Conservation (phyloP, 495 filamentous ascomycete genomes). For the Lasiosphaeria miniovina region DNA sequence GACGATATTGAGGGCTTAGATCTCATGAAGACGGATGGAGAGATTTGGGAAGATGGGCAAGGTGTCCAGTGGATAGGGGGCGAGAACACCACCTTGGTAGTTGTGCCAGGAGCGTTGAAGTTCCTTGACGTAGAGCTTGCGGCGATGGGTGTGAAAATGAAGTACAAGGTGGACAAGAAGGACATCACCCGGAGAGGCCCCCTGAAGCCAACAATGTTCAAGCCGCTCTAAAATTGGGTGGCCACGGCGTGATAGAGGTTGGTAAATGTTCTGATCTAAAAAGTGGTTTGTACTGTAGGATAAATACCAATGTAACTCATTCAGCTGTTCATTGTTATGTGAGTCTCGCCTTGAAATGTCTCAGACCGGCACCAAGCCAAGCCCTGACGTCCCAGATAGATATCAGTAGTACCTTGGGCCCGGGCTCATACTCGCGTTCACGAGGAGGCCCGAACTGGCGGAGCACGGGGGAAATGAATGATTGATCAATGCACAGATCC, state of each 20-base stretch:
- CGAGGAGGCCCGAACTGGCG: not conserved
- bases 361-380: not conserved
- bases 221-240: conserved; percentile 15
- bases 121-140: conserved; percentile 94
- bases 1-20: conserved; percentile 53
- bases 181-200: conserved; percentile 44
- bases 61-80: conserved; percentile 81
- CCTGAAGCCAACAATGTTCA: conserved; percentile 22
- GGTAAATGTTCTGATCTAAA: not conserved
- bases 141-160: conserved; percentile 53
- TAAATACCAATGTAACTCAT: not conserved
- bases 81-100: conserved; percentile 84
- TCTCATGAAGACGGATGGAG: conserved; percentile 59
- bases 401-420: not conserved
- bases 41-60: conserved; percentile 89
- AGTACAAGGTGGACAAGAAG: conserved; percentile 70
- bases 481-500: not conserved
- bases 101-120: conserved; percentile 85
- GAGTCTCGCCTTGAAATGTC: not conserved
- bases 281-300: not conserved
- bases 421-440: not conserved
- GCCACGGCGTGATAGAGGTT: conserved; percentile 14
- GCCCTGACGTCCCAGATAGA: not conserved
- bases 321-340: not conserved
- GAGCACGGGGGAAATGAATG: not conserved